Evolutionary conservation across 1,284 basidiomycete species (phyloP).

Genomic region (Earliella scabrosa): DNA sequence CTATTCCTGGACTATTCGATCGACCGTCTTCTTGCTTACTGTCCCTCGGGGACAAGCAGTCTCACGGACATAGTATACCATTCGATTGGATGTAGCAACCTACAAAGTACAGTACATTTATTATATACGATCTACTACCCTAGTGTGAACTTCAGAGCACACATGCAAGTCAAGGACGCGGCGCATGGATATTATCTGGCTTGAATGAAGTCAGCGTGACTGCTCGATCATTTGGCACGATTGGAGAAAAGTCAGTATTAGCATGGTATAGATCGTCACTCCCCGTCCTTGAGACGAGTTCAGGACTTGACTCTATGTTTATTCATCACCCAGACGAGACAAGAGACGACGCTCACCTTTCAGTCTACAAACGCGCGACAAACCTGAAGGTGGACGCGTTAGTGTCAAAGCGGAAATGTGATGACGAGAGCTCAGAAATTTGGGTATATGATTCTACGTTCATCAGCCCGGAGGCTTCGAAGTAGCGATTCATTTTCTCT

Average conservation of each 20-base stretch:
- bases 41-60: too few species aligned
- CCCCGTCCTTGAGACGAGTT: constrained; percentile 70
- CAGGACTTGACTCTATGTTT: constrained; percentile 90
- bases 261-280: constrained; percentile 79
- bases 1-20: too few species aligned
- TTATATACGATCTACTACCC: neutral
- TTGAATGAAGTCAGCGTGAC: neutral
- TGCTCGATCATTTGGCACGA: neutral
- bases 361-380: neutral
- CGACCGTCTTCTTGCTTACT: too few species aligned
- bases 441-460: constrained; percentile 77
- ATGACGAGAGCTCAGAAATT: constrained; percentile 71
- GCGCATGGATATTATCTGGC: too few species aligned
- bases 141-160: too few species aligned
- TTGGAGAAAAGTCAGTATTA: constrained; percentile 74
- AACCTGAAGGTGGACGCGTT: constrained; percentile 1
- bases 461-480: constrained; percentile 72
- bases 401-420: constrained; percentile 9
- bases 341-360: constrained; percentile 46
- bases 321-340: constrained; percentile 55
- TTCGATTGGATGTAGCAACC: constrained; percentile 4
- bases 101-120: constrained; percentile 1
- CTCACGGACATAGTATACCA: constrained; percentile 10
- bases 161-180: too few species aligned
- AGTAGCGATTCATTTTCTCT: constrained; percentile 83